These are phyloP conservation scores for Sordariomycetes sp. DNA, from an alignment of 2,329 filamentous ascomycete genomes.

Conservation along the genomic window DNA sequence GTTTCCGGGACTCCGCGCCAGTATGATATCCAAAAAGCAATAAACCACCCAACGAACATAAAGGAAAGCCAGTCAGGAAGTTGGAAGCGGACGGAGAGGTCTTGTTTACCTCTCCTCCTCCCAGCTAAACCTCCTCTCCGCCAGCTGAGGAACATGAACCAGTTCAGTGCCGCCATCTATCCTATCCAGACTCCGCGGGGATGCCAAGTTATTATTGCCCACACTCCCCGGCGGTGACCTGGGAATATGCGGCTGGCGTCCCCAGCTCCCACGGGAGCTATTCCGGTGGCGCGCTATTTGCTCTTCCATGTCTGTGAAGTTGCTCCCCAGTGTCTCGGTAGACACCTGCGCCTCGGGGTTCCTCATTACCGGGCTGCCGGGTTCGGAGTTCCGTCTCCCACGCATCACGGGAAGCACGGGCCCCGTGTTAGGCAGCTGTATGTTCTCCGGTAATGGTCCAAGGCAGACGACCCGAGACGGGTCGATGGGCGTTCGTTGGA, in stretches of 20 bases:
- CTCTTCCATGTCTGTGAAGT: slow-evolving; percentile 37
- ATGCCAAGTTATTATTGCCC: slow-evolving; percentile 7
- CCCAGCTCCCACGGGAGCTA: not conserved
- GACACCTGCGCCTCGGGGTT: slow-evolving; percentile 9
- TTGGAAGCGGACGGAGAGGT: not conserved
- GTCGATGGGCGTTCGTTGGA: slow-evolving; percentile 40
- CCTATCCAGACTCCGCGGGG: slow-evolving; percentile 23
- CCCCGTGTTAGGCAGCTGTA: slow-evolving; percentile 16
- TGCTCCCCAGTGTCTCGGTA: slow-evolving; percentile 34
- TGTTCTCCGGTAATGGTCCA: slow-evolving; percentile 39
- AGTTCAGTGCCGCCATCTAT: slow-evolving; percentile 32
- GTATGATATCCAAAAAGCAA: not conserved
- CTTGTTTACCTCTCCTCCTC: slow-evolving; percentile 21
- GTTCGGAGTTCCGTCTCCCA: not conserved
- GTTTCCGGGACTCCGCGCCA: not conserved
- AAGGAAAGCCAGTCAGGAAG: not conserved
- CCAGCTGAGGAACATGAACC: slow-evolving; percentile 39
- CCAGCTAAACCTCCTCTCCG: slow-evolving; percentile 40
- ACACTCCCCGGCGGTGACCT: not conserved
- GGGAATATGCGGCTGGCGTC: not conserved
- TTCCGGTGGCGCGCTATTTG: not conserved
- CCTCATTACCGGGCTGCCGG: slow-evolving; percentile 6
- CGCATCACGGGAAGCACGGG: slow-evolving; percentile 8
- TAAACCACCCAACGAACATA: not conserved
- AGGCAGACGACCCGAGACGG: slow-evolving; percentile 41